Evolutionary conservation across 2,329 filamentous ascomycete species (phyloP).

Genomic region (Moelleriella libera): DNA sequence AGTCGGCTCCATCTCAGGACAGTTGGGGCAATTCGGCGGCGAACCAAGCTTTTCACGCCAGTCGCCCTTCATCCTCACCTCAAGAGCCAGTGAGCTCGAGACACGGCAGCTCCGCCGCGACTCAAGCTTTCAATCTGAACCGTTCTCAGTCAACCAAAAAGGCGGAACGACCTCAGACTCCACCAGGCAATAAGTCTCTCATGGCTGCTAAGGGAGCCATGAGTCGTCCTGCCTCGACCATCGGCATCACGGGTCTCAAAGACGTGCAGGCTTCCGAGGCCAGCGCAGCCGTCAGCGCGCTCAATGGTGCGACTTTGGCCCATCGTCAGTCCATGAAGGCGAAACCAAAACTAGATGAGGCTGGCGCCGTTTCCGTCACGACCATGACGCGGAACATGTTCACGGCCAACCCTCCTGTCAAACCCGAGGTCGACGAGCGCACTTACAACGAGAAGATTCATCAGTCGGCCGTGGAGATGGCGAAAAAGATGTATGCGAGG

Average conservation of each 20-base stretch:
- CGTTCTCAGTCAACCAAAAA: conserved; percentile 14
- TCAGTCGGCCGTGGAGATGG: conserved; percentile 80
- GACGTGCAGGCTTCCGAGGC: conserved; percentile 9
- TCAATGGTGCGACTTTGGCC: conserved; percentile 59
- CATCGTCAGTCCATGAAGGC: conserved; percentile 35
- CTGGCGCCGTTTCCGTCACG: conserved; percentile 52
- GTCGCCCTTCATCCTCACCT: conserved; percentile 5
- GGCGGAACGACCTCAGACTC: conserved; percentile 7
- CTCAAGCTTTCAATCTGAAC: conserved; percentile 23
- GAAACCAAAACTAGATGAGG: conserved; percentile 37
- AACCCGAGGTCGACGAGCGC: conserved; percentile 59
- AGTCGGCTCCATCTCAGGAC: conserved; percentile 12
- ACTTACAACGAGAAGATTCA: conserved; percentile 58
- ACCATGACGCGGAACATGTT: conserved; percentile 64
- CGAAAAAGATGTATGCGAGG: conserved; percentile 66
- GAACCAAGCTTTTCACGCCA: conserved; percentile 45
- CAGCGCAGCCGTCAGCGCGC: conserved; percentile 47
- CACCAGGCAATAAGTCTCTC: conserved; percentile 49
- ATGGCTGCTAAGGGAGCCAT: conserved; percentile 69
- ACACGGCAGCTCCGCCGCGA: conserved; percentile 15
- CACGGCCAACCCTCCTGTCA: conserved; percentile 59
- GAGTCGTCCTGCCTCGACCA: conserved; percentile 9
- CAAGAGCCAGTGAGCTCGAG: conserved; percentile 7
- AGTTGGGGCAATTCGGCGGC: conserved; percentile 55
- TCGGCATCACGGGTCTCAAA: conserved; percentile 2